A percentile compares a stretch with the other conserved stretches of the same genome.
Evolutionary conservation across 176 grass and related monocot genomes (phyloP).

Genomic region (Triticum urartu): DNA sequence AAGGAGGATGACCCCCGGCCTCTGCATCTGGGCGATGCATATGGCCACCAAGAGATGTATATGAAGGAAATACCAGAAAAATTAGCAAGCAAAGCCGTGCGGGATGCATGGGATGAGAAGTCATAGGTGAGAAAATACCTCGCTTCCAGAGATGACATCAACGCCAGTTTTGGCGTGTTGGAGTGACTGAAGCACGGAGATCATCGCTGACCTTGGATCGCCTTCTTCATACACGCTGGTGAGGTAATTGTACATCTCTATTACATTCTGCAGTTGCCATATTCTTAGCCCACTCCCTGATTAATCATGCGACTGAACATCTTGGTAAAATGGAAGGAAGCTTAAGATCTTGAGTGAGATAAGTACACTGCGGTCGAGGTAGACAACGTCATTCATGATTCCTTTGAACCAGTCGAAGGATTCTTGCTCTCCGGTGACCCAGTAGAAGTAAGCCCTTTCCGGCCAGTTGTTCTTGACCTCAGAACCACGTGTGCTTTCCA

Average conservation of each 20-base stretch:
- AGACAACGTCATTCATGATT: conserved; percentile 84
- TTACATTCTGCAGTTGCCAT: background rate
- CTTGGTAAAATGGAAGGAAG: background rate
- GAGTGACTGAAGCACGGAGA: background rate
- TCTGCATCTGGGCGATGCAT: no score
- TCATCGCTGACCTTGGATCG: background rate
- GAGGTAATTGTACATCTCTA: background rate
- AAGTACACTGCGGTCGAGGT: background rate
- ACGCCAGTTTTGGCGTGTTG: background rate
- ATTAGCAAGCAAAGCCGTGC: background rate
- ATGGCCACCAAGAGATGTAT: background rate
- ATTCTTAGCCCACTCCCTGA: background rate
- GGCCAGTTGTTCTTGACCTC: conserved; percentile 71
- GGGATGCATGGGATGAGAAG: background rate
- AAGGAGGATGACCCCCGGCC: no score
- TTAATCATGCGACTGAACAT: background rate
- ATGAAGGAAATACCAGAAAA: background rate
- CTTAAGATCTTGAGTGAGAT: background rate
- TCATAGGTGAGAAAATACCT: background rate
- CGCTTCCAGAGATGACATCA: background rate
- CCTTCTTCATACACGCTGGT: background rate
- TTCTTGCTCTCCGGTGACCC: background rate
- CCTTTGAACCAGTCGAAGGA: background rate
- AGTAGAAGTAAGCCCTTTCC: conserved; percentile 37
- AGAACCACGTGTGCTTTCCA: conserved; percentile 51